Conservation (phyloP, 2,329 filamentous ascomycete species). For the Alternaria postmessia region DNA sequence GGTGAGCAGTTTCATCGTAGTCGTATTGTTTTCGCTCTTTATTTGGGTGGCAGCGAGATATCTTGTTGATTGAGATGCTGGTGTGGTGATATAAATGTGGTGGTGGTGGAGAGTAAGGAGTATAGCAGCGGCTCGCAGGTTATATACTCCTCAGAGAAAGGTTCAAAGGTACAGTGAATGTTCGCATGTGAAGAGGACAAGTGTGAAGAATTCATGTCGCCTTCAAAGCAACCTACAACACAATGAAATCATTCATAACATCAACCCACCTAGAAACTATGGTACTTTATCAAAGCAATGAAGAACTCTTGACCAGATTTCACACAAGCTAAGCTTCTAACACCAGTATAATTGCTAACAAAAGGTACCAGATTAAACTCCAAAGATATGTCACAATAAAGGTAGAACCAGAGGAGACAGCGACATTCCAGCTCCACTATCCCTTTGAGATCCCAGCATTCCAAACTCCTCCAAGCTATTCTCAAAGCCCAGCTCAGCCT, state of each 20-base stretch:
- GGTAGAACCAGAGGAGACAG: no score
- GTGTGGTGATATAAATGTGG: background rate
- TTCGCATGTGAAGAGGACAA: background rate
- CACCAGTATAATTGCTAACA: no score
- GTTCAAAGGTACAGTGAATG: background rate
- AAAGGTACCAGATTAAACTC: rapidly evolving
- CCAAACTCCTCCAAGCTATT: no score
- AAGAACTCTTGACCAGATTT: rapidly evolving
- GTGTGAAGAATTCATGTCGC: background rate
- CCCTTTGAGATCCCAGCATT: no score
- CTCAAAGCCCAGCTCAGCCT: rapidly evolving
- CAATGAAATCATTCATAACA: background rate
- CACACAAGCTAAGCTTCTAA: background rate
- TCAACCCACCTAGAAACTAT: background rate
- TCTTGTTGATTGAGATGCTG: background rate
- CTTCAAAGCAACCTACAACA: background rate
- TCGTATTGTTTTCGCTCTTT: background rate
- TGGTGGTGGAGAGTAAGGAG: background rate
- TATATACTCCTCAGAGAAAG: background rate
- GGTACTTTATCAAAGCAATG: background rate
- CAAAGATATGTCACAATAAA: rapidly evolving
- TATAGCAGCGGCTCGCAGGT: background rate
- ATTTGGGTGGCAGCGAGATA: background rate
- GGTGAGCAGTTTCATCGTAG: background rate
- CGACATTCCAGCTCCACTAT: no score